Evolutionary conservation across 108 stramenopile genomes (phyloP).

Genomic region (Nitzschia putrida): DNA sequence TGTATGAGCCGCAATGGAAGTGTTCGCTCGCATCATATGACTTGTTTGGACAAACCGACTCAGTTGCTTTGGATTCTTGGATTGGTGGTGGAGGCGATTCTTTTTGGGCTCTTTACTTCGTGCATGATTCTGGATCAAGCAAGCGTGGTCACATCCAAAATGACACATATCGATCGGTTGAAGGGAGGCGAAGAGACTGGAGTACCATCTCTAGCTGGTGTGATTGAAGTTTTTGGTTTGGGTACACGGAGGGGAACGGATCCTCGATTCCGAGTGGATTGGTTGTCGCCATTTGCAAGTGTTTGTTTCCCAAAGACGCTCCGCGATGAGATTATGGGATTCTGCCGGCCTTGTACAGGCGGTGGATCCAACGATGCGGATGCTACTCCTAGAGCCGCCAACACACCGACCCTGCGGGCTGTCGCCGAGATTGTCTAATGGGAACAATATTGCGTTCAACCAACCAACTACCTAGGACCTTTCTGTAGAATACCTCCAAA

Average conservation of each 20-base stretch:
- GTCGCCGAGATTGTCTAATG: constrained; percentile 46
- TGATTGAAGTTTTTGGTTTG: constrained; percentile 82
- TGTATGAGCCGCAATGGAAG: constrained; percentile 52
- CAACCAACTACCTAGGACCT: neutral
- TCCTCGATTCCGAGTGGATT: constrained; percentile 62
- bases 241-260: constrained; percentile 21
- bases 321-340: constrained; percentile 82
- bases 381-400: constrained; percentile 6
- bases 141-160: constrained; percentile 84
- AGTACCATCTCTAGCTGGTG: constrained; percentile 46
- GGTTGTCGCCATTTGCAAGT: constrained; percentile 79
- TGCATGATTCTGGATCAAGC: constrained; percentile 99
- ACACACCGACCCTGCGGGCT: constrained; percentile 33
- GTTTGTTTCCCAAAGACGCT: constrained; percentile 74
- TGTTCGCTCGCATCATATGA: constrained; percentile 27
- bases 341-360: constrained; percentile 64
- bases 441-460: neutral
- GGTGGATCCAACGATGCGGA: constrained; percentile 3
- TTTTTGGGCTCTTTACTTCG: constrained; percentile 97
- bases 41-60: constrained; percentile 74
- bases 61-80: constrained; percentile 70
- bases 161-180: constrained; percentile 97
- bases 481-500: neutral
- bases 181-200: constrained; percentile 64
- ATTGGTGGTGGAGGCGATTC: constrained; percentile 71